Evolutionary conservation across 73 alveolate genomes (phyloP).

Genomic region (Blepharisma stoltei): DNA sequence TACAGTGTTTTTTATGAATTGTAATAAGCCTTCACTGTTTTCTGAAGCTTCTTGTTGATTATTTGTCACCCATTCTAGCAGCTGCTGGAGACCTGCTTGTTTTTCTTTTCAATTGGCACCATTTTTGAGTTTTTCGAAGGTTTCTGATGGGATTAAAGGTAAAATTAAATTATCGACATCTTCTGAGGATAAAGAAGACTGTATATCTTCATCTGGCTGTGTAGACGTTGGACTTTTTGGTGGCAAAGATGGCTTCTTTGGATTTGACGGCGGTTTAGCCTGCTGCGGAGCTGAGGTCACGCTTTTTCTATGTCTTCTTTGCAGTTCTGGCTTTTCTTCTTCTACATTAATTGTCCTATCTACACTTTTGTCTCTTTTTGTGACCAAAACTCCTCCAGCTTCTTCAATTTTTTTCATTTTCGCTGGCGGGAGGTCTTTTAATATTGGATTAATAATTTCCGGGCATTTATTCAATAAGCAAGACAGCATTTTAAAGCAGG

Average conservation of each 20-base stretch:
- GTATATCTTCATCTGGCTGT: conserved; percentile 46
- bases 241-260: conserved; percentile 28
- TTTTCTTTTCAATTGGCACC: conserved; percentile 60
- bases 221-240: conserved; percentile 19
- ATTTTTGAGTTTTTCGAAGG: conserved; percentile 39
- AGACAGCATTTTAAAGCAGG: conserved; percentile 43
- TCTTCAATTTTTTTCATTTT: conserved; percentile 52
- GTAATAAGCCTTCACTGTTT: conserved; percentile 60
- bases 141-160: conserved; percentile 32
- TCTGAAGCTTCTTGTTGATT: conserved; percentile 47
- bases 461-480: conserved; percentile 49
- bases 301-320: conserved; percentile 14
- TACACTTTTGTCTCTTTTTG: conserved; percentile 19
- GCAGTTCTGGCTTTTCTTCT: conserved; percentile 14
- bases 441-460: conserved; percentile 31
- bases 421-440: conserved; percentile 43
- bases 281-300: conserved; percentile 32
- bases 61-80: conserved; percentile 39
- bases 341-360: conserved; percentile 33
- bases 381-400: conserved; percentile 39
- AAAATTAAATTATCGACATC: conserved; percentile 44
- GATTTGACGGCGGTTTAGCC: conserved; percentile 12
- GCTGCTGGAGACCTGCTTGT: conserved; percentile 46
- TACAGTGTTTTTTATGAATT: conserved; percentile 61
- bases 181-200: conserved; percentile 52